Base-by-base conservation (phyloP, 495 filamentous ascomycete species). In the Penicillium ochrochloron region DNA sequence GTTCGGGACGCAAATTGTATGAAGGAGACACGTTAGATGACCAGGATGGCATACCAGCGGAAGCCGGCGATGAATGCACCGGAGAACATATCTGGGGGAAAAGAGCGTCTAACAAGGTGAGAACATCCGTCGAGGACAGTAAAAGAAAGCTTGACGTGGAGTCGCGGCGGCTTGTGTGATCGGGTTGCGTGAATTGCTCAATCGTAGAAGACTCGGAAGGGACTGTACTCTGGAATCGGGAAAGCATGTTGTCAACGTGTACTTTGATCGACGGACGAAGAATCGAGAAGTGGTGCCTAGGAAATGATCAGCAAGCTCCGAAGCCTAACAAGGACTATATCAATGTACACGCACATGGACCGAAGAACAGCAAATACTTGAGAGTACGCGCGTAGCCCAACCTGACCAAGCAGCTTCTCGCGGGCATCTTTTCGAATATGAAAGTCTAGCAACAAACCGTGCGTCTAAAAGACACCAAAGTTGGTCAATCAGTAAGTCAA, bases 391-490 rank as follows among this genome's bases (percentile, higher is more conserved):
- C 89, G 87, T 65, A 89, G 83, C 35, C 89, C 92, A 63, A 97
- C 88, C 68, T 92, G 86, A 69, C 91, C 92, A 57, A 99, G 84
- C 59, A 99, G 90, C 73, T 90, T 92, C 69, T 96, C 88, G 56
- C 95, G 86, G 25, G 92, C 93, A 76, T 93, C 91, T 70, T 96
- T 92, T 31, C 88, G 90, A 67, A 99, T 92, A 75, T 97, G 91
- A 70, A 96, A 91, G 64, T 95, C 92, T 63, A 90, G 84, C 83
- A 97, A 88, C 75, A 97, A 89, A 54, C 92, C 93, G 62, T 93
- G 89, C 31, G 86, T 88, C 90, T 93, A 59, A 31, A 11, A 56
- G 3, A 33, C 31, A 37, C 31, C 59, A 56, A 62, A 58, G 48
- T 60, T 17, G 14, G 61, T 72, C 48, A 70, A 56, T 33, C 23